A percentile compares a stretch with the other conserved stretches of the same genome.
Conservation (phyloP, 179 eudicot species). For the Beta corolliflora region DNA sequence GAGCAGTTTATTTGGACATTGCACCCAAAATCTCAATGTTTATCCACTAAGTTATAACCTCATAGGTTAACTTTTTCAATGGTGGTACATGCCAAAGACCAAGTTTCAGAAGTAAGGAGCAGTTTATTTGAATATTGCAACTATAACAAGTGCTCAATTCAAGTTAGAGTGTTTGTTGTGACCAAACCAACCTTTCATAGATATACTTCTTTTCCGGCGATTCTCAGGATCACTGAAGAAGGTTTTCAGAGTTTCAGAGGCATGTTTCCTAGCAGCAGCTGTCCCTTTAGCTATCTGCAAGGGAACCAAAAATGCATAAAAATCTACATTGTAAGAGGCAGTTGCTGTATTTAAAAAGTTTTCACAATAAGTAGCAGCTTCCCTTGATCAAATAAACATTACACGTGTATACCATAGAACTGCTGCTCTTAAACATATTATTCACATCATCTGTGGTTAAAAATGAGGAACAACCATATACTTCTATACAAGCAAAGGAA, state of each 20-base stretch:
- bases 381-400: not conserved
- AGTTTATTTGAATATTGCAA: not conserved
- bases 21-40: not conserved
- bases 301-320: not conserved
- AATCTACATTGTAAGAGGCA: not conserved
- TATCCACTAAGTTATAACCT: not conserved
- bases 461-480: not conserved
- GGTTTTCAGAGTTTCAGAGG: conserved; percentile 81
- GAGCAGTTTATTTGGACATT: not conserved
- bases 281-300: conserved; percentile 76
- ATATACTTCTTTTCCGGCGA: conserved; percentile 80
- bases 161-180: not conserved
- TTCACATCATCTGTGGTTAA: not conserved
- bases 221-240: conserved; percentile 86
- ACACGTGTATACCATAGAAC: not conserved
- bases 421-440: not conserved
- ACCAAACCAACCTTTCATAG: conserved; percentile 68
- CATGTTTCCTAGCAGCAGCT: conserved; percentile 73
- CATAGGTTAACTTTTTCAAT: not conserved
- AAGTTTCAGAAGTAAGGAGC: not conserved
- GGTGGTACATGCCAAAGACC: too few relatives aligned
- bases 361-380: not conserved
- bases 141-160: not conserved
- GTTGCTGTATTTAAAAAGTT: not conserved
- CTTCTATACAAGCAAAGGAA: not conserved